Evolutionary conservation across 345 rosid species (phyloP).

Genomic region (Dimocarpus longan): DNA sequence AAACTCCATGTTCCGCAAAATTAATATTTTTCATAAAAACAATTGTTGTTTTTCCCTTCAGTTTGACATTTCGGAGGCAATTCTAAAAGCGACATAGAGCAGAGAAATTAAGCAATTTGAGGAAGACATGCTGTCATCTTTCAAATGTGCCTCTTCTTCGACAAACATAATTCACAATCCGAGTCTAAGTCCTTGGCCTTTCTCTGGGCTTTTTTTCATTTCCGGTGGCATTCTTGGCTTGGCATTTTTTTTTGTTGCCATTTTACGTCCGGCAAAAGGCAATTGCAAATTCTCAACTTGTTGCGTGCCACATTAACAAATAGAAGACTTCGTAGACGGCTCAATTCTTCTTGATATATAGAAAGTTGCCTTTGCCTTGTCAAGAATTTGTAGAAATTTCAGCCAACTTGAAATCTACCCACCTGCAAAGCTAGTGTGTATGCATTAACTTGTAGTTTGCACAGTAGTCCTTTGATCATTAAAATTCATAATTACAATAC

Average conservation of each 20-base stretch:
- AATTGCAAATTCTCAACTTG: not conserved
- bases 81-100: constrained; percentile 22
- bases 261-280: not conserved
- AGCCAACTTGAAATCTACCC: too few species aligned
- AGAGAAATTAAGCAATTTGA: constrained; percentile 29
- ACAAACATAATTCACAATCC: not conserved
- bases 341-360: not conserved
- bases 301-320: not conserved
- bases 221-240: constrained; percentile 21
- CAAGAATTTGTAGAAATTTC: not conserved
- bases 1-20: too few species aligned
- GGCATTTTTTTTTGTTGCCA: constrained; percentile 16
- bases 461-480: too few species aligned
- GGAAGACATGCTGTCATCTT: constrained; percentile 8
- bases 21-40: too few species aligned
- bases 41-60: too few species aligned
- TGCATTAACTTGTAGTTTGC: too few species aligned
- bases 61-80: constrained; percentile 34
- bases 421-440: too few species aligned
- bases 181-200: constrained; percentile 19
- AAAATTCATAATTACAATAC: too few species aligned
- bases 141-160: constrained; percentile 24
- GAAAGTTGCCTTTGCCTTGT: not conserved
- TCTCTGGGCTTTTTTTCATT: constrained; percentile 22
- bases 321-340: constrained; percentile 8